Conservation (phyloP, 257 asterid genomes). For the Gentiana dahurica region DNA sequence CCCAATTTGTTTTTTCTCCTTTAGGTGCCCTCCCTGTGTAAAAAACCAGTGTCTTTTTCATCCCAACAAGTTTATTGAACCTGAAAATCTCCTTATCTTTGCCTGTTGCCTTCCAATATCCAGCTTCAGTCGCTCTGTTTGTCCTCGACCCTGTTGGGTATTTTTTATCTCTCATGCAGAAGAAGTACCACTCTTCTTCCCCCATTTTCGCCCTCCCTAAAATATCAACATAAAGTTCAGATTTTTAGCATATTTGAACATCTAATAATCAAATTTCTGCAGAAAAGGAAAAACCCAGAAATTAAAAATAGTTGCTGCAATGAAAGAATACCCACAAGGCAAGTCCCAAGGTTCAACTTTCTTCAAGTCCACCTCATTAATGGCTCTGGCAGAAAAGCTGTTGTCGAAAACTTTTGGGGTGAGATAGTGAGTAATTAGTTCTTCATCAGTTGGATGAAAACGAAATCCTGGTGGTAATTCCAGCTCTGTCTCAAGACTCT, state of each 20-base stretch:
- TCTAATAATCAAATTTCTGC: background rate
- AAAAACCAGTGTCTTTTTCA: constrained; percentile 83
- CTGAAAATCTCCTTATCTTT: constrained; percentile 69
- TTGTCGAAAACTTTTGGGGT: constrained; percentile 37
- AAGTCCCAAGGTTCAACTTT: constrained; percentile 91
- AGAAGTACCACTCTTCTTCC: constrained; percentile 82
- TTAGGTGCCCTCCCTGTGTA: constrained; percentile 79
- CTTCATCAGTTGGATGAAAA: background rate
- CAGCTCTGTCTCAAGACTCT: constrained; percentile 12
- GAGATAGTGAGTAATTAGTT: constrained; percentile 16
- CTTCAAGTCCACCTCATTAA: constrained; percentile 80
- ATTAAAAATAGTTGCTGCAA: background rate
- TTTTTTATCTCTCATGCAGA: constrained; percentile 29
- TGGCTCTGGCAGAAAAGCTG: constrained; percentile 32
- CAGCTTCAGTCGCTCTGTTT: constrained; percentile 61
- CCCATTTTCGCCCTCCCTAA: constrained; percentile 72
- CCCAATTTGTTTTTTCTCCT: constrained; percentile 37
- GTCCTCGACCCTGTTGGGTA: constrained; percentile 61
- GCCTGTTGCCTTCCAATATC: constrained; percentile 30
- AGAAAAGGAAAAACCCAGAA: background rate
- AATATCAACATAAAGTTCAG: background rate
- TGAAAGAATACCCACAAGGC: constrained; percentile 44
- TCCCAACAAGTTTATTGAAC: constrained; percentile 53
- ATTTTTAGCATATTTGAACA: too few species aligned
- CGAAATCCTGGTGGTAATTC: constrained; percentile 78